Conservation (phyloP, 495 filamentous ascomycete species). For the Hypoxylon trugodes region DNA sequence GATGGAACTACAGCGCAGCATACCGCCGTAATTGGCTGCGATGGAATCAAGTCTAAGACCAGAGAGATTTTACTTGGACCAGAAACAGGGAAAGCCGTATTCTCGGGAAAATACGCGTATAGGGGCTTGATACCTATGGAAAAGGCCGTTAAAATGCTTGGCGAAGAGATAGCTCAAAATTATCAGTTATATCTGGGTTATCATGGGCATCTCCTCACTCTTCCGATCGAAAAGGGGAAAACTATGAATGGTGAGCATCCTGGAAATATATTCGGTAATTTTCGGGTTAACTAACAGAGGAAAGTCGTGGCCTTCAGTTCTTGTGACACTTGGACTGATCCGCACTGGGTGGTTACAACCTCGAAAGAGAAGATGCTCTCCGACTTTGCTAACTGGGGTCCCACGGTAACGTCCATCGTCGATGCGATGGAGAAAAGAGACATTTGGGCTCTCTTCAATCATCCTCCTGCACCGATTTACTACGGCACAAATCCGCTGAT, state of each 20-base stretch:
- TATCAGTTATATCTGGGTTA: constrained; percentile 65
- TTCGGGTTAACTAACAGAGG: constrained; percentile 3
- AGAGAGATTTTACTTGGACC: constrained; percentile 55
- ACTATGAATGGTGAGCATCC: constrained; percentile 64
- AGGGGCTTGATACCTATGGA: constrained; percentile 64
- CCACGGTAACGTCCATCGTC: constrained; percentile 47
- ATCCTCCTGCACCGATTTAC: constrained; percentile 63
- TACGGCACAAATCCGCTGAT: constrained; percentile 54
- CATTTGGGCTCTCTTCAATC: constrained; percentile 71
- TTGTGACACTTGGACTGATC: constrained; percentile 51
- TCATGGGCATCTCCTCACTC: constrained; percentile 68
- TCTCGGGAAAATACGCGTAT: constrained; percentile 62
- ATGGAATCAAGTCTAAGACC: constrained; percentile 65
- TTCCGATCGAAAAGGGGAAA: constrained; percentile 69
- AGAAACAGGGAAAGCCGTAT: constrained; percentile 52
- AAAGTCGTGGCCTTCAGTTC: constrained; percentile 43
- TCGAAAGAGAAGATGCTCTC: constrained; percentile 63
- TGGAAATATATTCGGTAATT: background rate
- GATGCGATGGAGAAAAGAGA: constrained; percentile 41
- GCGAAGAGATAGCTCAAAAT: constrained; percentile 65
- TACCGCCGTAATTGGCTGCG: constrained; percentile 65
- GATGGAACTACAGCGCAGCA: constrained; percentile 64
- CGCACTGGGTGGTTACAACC: constrained; percentile 65
- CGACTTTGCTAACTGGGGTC: constrained; percentile 65
- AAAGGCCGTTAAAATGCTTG: constrained; percentile 58